Evolutionary conservation across 176 grass and related monocot species (phyloP), one percentile per base, ranked within the genome.

Genomic region (Chloris gayana): DNA sequence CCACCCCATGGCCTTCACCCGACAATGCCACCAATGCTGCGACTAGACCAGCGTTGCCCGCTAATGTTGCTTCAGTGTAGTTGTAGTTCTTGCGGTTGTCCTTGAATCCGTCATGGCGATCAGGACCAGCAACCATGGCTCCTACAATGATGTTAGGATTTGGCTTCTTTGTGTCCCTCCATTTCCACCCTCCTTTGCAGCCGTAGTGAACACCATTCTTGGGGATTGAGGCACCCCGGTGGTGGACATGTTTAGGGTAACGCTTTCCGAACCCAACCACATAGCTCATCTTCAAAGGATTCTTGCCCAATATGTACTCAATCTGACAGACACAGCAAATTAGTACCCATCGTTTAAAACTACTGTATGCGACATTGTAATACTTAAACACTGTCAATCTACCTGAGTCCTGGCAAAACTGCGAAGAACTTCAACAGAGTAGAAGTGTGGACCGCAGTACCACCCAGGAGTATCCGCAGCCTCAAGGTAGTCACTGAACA

Each of bases 361-460:
- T 61, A 7, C 11, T 21, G 21, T n/a, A 75, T 39, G 18, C 31
- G 50, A 51, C 9, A 50, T 34, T 82, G 31, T 37, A 8, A 45
- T n/a, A 88, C 14, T 50, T 44, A 51, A 72, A 19, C 15, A 4
- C 18, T 31, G 50, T 44, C 59, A 70, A 51, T 66, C 4, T 90
- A 92, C 95, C 84, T 94, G 92, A 34, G 68, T 94, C 71, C 84
- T 90, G n/a, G 92, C 95, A 91, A 98, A 98, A 87, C 64, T 81
- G 45, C 92, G 92, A 66, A 98, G 88, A 80, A 92, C 84, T 14
- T 87, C 85, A 25, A 87, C 72, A 15, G 95, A 76, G 85, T 94
- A 98, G 92, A 94, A 98, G 77, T 98, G 67, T 1, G 95, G 95
- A 60, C 92, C 95, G 24, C 95, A 98, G 83, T 98, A 94, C 92